phyloP scores from a whole-genome alignment of 176 grass and related monocot genomes.

The Lolium rigidum region DNA sequence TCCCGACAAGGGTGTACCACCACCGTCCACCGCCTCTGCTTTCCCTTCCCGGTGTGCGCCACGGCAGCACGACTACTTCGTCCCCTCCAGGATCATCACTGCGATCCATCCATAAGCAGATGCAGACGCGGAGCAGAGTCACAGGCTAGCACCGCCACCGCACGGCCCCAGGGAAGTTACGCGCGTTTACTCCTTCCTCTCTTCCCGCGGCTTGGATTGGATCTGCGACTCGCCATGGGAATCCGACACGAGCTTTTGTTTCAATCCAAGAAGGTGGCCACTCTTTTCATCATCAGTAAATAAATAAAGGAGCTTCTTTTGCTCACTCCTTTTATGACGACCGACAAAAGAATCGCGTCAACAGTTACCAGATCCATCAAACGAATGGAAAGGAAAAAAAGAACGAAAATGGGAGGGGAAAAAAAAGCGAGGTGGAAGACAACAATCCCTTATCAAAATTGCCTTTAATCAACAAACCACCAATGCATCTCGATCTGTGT shows the following conservation, averaged over 20 bases:
- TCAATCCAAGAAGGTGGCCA: background rate
- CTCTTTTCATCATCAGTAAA: background rate
- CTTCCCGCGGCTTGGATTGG: background rate
- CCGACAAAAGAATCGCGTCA: conserved; percentile 17
- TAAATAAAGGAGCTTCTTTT: background rate
- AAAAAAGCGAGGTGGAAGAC: background rate
- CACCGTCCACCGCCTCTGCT: background rate
- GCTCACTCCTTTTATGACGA: conserved; percentile 14
- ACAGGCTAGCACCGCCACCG: background rate
- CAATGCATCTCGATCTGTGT: background rate
- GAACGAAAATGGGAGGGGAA: background rate
- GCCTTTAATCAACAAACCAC: background rate
- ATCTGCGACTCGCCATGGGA: background rate
- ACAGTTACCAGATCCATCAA: background rate
- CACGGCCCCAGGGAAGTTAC: conserved; percentile 1
- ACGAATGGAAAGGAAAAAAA: conserved; percentile 14
- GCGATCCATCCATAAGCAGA: conserved; percentile 36
- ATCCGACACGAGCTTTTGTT: conserved; percentile 13
- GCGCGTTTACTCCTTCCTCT: conserved; percentile 1
- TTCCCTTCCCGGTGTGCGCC: background rate
- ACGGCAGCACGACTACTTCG: background rate
- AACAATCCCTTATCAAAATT: conserved; percentile 42
- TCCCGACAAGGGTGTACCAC: background rate
- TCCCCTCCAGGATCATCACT: conserved; percentile 24
- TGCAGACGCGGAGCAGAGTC: background rate